Base-by-base conservation (phyloP, 148 eudicot species). In the Amaranthus hypochondriacus region DNA sequence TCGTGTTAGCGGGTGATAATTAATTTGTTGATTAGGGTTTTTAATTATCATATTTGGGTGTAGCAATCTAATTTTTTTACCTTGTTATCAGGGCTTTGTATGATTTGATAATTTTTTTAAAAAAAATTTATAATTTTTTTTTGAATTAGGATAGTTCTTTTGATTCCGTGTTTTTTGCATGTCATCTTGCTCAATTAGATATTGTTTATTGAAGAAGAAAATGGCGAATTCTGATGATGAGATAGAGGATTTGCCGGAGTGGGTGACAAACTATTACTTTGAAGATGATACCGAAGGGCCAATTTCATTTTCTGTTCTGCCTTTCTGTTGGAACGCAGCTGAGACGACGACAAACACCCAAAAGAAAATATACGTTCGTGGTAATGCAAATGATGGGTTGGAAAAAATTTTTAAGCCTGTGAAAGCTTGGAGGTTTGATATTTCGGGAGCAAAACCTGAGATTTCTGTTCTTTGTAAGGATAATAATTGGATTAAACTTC, bases 191-290 rank as follows among this genome's bases (percentile, higher is more conserved):
- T 18, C 51, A 6, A 55, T n/a, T 39, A 47, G 28, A 3, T 65
- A 9, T 13, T 68, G 2, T 61, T 50, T 15, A 5, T 14, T 13
- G 10, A 43, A 56, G 66, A 18, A 5, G 14, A 49, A 66, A 52
- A 91, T 91, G 98, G 82, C 77, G 5, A 86, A 74, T 73, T 89
- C 97, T 18, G 98, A 92, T 71, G 90, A 89, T 12, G 97, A 93
- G 79, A 84, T 62, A 15, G 97, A 91, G 60, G 69, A 75, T 6
- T 66, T 82, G 18, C 83, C 86, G 14, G 54, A 71, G 21, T 68
- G 71, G 55, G 97, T 89, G 60, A 79, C 91, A 3, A 77, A 89
- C 52, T 93, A 91, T 69, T 71, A 82, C 68, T 85, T 91, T 73
- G 80, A 76, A 44, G 81, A 83, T 70, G 89, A 75, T 48, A 70